Evolutionary conservation across 2,329 filamentous ascomycete genomes (phyloP), one percentile per base, ranked within the genome.

Genomic region (Paramyrothecium sp.): DNA sequence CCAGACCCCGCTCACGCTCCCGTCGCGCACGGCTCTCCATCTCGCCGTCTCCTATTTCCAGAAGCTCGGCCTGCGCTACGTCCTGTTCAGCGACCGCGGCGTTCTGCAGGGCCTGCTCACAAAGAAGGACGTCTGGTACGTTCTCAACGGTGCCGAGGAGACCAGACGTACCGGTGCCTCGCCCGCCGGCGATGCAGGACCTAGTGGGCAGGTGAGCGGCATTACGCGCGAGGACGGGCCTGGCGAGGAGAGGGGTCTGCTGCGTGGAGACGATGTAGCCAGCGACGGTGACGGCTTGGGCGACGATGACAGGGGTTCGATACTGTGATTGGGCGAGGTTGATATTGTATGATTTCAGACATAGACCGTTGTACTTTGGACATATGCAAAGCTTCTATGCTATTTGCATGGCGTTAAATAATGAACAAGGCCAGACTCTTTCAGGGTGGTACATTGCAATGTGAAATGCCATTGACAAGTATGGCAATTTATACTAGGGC

Each of bases 121-220:
- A 20, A 98, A 98, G 79, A 99, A 99, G 78, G 95, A 99, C 74
- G 88, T 96, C 34, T 98, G 93, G 91, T 93, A 91, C 72, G 87
- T 98, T 44, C 80, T 98, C 50, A 92, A 97, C 69, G 91, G 89
- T 47, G 87, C 86, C 11, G 88, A 89, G 61, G 85, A 88, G 70
- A 83, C 83, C 55, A 76, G 81, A 23, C 75, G 79, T 20, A 77
- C 72, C 4, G 68, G 67, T 54, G 69, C 67, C 8, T 44, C 68
- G n/a, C 56, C 62, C 16, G 48, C 58, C 11, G 21, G 51, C 19
- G 60, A 54, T 11, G 63, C 65, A 3, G 66, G 71, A 8, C 38
- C 13, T 19, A 16, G 13, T 12, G 38, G 38, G 13, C 38, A 44
- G n/a, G 67, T 70, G 55, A 62, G 65, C 16, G 75, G 76, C 2